Evolutionary conservation across 176 grass and related monocot genomes (phyloP).

Genomic region (Poa pratensis): DNA sequence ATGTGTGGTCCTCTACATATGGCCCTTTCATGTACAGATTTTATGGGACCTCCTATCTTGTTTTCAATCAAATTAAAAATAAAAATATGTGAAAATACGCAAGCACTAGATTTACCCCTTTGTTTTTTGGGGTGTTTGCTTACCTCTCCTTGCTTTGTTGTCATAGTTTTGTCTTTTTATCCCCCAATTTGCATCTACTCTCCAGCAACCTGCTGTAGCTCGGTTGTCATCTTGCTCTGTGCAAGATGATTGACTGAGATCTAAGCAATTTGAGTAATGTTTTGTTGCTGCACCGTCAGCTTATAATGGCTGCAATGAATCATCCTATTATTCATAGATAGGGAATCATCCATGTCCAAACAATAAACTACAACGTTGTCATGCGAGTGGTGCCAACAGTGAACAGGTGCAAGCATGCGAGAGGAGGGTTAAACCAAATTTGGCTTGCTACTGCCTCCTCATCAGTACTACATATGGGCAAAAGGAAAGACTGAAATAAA

Average conservation of each 20-base stretch:
- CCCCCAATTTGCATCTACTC: constrained; percentile 34
- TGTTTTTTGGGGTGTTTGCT: constrained; percentile 7
- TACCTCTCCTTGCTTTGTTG: constrained; percentile 31
- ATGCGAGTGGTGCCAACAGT: constrained; percentile 10
- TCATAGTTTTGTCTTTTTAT: constrained; percentile 37
- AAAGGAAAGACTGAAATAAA: constrained; percentile 30
- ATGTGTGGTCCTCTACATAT: constrained; percentile 55
- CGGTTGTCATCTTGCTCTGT: constrained; percentile 46
- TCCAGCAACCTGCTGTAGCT: constrained; percentile 38
- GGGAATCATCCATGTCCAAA: constrained; percentile 36
- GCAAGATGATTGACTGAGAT: constrained; percentile 31
- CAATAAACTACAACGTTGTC: constrained; percentile 31
- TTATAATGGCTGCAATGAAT: constrained; percentile 44
- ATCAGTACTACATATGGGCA: constrained; percentile 34
- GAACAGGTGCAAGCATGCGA: constrained; percentile 34
- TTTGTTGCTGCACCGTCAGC: constrained; percentile 48
- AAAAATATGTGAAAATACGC: background rate
- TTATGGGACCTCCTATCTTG: constrained; percentile 41
- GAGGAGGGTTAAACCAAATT: background rate
- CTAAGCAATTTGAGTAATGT: constrained; percentile 34
- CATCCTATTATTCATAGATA: background rate
- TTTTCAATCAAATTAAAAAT: constrained; percentile 14
- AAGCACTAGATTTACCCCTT: constrained; percentile 1
- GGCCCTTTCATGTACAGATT: constrained; percentile 45
- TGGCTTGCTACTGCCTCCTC: constrained; percentile 22